Evolutionary conservation across 2,329 filamentous ascomycete species (phyloP), one percentile per base, ranked within the genome.

Genomic region (Arthrobotrys sphaeroides): DNA sequence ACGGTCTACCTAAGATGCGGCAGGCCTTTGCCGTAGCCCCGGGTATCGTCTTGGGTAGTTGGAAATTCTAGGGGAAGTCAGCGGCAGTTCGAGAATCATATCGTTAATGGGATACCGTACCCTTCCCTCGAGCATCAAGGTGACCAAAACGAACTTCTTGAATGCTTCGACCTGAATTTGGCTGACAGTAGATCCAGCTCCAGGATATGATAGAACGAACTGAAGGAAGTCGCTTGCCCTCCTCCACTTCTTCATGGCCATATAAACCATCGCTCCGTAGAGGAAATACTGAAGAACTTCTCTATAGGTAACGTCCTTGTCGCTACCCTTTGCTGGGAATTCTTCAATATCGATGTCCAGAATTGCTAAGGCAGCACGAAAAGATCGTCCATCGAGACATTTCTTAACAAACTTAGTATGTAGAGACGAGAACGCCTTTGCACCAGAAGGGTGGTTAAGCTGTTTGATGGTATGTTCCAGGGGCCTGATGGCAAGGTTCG

Each of bases 81-180:
- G 57, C 36, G 70, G 45, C 6, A 26, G n/a, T 43, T 18, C 64
- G 75, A 68, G 55, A 49, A 33, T n/a, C 5, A 3, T 22, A 33
- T 2, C 28, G 73, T 24, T 31, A 13, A 68, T 40, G 33, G 49
- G n/a, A 9, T 20, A 42, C 79, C 84, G 82, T 79, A 87, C 84
- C 79, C 85, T 87, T 78, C 93, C 94, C 62, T 89, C 84, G 5
- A 88, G 85, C 16, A 99, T 84, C 65, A 97, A 85, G 62, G 89
- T 88, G 7, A 93, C 86, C 13, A 99, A 84, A 6, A 96, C 81
- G 91, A 93, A 97, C 82, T 94, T 96, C 83, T 94, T 96, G 85
- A 96, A 94, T 4, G 92, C 92, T 78, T 97, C 93, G 2, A 91
- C 85, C 40, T 80, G 79, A 53, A 79, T 79, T 43, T 74, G 62